A percentile compares a stretch with the other conserved stretches of the same genome.
phyloP scores from a whole-genome alignment of 2,329 filamentous ascomycete species.

The Epichloe uncinata region DNA sequence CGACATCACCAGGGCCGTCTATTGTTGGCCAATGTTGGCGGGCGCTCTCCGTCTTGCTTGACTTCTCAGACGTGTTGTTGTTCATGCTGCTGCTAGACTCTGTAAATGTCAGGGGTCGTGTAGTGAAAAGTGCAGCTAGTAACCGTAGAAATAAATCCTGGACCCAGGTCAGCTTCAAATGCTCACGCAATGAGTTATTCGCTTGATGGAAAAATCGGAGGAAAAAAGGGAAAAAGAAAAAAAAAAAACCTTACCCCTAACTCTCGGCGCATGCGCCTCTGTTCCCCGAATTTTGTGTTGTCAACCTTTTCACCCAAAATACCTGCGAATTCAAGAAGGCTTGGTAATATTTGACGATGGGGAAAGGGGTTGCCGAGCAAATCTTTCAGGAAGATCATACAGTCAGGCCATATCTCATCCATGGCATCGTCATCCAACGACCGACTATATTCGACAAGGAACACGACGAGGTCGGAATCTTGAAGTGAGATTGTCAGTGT shows the following conservation, averaged over 20 bases:
- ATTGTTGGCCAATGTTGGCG: conserved; percentile 14
- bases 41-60: conserved; percentile 19
- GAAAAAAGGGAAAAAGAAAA: too few relatives aligned
- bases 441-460: conserved; percentile 78
- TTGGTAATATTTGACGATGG: conserved; percentile 78
- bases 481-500: conserved; percentile 75
- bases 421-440: conserved; percentile 93
- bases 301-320: conserved; percentile 91
- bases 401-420: conserved; percentile 97
- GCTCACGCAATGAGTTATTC: too few relatives aligned
- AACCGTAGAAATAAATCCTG: conserved; percentile 82
- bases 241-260: conserved; percentile 48
- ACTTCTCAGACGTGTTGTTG: conserved; percentile 24
- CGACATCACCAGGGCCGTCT: conserved; percentile 54
- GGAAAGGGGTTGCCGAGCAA: conserved; percentile 88
- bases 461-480: conserved; percentile 74
- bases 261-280: conserved; percentile 81
- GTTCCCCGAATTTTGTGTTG: conserved; percentile 94
- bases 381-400: conserved; percentile 79
- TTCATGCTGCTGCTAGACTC: conserved; percentile 31
- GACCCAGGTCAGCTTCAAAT: conserved; percentile 11
- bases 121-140: conserved; percentile 88
- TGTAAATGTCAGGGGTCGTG: conserved; percentile 61
- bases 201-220: too few relatives aligned
- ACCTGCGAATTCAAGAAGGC: conserved; percentile 75